phyloP scores from a whole-genome alignment of 1,284 basidiomycete genomes.

The Vanrija sp. region DNA sequence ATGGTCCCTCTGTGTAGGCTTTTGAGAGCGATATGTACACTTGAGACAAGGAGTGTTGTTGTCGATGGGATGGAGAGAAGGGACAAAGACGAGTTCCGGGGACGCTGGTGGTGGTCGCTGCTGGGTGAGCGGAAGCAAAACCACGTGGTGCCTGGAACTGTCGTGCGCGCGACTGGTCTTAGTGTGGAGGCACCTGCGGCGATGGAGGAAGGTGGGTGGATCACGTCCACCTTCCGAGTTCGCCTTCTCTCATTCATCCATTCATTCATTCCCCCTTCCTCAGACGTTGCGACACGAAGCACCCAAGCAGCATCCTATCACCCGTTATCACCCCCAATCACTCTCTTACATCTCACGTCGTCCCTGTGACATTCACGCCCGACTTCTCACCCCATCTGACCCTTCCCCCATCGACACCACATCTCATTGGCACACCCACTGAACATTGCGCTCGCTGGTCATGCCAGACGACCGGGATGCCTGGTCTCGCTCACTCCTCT shows the following conservation, averaged over 20 bases:
- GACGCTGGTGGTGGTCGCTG: background rate
- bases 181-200: too few relatives aligned
- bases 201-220: too few relatives aligned
- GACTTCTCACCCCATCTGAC: too few relatives aligned
- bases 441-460: background rate
- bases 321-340: background rate
- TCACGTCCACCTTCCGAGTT: background rate
- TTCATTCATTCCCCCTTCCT: background rate
- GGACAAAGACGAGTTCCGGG: background rate
- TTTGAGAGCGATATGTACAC: background rate
- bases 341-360: background rate
- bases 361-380: too few relatives aligned
- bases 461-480: background rate
- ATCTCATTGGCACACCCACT: background rate
- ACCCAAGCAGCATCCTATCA: background rate
- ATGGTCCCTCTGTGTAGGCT: background rate
- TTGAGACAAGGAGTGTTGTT: too few relatives aligned
- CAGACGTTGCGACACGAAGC: background rate
- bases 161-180: too few relatives aligned
- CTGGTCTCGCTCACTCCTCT: constrained; percentile 7
- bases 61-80: constrained; percentile 3
- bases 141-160: too few relatives aligned
- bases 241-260: background rate
- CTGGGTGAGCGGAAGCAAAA: background rate
- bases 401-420: background rate